These are phyloP conservation scores for Backusella morwellensis DNA, from an alignment of 192 early-diverging fungal genomes.

Conservation along the genomic window DNA sequence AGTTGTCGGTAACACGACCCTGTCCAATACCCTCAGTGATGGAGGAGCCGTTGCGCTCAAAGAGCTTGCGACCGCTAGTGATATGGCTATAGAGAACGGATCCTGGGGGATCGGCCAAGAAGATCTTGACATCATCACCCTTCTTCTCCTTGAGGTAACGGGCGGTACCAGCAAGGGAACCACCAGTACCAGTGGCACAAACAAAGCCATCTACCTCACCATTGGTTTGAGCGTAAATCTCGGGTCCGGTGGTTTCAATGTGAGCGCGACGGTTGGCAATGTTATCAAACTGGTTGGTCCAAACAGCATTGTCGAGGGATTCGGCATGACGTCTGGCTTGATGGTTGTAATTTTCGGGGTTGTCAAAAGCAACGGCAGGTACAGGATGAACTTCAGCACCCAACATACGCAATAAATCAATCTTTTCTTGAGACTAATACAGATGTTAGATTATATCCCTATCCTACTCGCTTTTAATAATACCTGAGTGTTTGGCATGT, in stretches of 20 bases:
- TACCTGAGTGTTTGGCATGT: slow-evolving; percentile 94
- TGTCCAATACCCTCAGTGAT: slow-evolving; percentile 96
- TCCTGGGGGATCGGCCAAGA: slow-evolving; percentile 90
- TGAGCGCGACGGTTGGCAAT: slow-evolving; percentile 88
- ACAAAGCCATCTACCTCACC: slow-evolving; percentile 87
- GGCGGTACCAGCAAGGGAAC: slow-evolving; percentile 85
- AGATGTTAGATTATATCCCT: background rate
- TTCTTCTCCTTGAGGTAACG: slow-evolving; percentile 79
- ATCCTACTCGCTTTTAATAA: background rate
- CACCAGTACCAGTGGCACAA: slow-evolving; percentile 91
- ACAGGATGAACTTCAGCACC: slow-evolving; percentile 94
- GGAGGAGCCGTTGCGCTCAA: slow-evolving; percentile 74
- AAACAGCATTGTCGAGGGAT: slow-evolving; percentile 78
- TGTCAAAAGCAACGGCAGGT: slow-evolving; percentile 88
- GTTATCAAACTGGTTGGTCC: slow-evolving; percentile 98
- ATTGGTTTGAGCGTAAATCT: slow-evolving; percentile 86
- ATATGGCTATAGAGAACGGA: slow-evolving; percentile 88
- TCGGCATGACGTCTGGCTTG: slow-evolving; percentile 85
- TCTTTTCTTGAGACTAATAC: slow-evolving; percentile 87
- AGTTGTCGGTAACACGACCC: slow-evolving; percentile 90
- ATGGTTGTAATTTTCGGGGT: slow-evolving; percentile 94
- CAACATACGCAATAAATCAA: slow-evolving; percentile 87
- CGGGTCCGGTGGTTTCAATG: slow-evolving; percentile 94
- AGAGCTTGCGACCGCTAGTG: slow-evolving; percentile 60
- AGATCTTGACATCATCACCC: slow-evolving; percentile 66